A percentile compares a stretch with the other conserved stretches of the same genome.
Conservation (phyloP, 2,329 filamentous ascomycete species). For the Alternaria consortialis region DNA sequence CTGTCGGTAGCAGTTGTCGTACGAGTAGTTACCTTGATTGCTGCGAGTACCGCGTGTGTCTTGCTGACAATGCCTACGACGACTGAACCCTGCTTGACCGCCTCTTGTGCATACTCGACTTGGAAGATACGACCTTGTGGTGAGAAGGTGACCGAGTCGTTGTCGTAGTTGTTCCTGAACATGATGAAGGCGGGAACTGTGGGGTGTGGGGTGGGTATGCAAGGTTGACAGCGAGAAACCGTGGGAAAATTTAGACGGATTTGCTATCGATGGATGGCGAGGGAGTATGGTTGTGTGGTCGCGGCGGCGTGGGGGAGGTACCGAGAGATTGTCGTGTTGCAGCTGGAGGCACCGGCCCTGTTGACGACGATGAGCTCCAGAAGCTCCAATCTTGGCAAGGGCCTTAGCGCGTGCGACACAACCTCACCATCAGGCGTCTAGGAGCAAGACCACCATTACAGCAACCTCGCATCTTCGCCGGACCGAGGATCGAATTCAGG, state of each 20-base stretch:
- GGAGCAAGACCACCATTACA: slow-evolving; percentile 11
- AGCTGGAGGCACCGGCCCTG: slow-evolving; percentile 35
- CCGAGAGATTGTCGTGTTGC: slow-evolving; percentile 23
- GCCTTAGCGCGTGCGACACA: slow-evolving; percentile 14
- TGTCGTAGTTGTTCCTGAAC: slow-evolving; percentile 99
- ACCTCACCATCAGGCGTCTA: slow-evolving; percentile 10
- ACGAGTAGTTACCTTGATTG: slow-evolving; percentile 78
- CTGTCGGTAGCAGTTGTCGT: not conserved
- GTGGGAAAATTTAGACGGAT: not conserved
- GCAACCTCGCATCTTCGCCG: slow-evolving; percentile 13
- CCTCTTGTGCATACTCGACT: slow-evolving; percentile 98
- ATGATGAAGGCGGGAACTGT: slow-evolving; percentile 64
- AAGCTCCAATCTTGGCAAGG: slow-evolving; percentile 17
- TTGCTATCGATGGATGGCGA: not conserved
- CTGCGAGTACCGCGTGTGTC: slow-evolving; percentile 94
- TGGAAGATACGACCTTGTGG: slow-evolving; percentile 99
- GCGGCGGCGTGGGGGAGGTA: slow-evolving; percentile 7
- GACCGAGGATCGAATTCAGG: slow-evolving; percentile 9
- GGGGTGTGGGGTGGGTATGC: slow-evolving; percentile 12
- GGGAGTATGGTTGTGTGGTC: not conserved
- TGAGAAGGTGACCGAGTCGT: slow-evolving; percentile 99
- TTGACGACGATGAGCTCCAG: slow-evolving; percentile 35
- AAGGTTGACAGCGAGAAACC: not conserved
- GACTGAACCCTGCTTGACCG: slow-evolving; percentile 98
- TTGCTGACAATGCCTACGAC: slow-evolving; percentile 98